These are phyloP conservation scores for Candida silvicultrix DNA, from an alignment of 805 yeast species.

Conservation along the genomic window DNA sequence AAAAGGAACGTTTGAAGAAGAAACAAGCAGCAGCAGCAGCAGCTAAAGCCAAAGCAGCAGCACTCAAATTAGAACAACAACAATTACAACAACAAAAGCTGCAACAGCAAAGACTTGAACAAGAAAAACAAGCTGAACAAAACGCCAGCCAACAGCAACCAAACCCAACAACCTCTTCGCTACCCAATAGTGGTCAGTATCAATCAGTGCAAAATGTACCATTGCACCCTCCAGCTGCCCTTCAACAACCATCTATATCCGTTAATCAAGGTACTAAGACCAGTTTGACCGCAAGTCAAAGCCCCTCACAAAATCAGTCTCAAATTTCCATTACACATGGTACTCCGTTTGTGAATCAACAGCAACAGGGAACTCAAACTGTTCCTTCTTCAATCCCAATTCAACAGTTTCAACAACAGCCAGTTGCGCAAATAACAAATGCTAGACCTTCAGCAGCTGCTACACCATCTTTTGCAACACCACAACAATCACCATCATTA, in stretches of 20 bases:
- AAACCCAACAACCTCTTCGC: not conserved
- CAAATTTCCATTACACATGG: not conserved
- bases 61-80: slow-evolving; percentile 44
- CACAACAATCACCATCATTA: not conserved
- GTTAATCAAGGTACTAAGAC: not conserved
- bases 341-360: not conserved
- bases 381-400: not conserved
- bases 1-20: slow-evolving; percentile 69
- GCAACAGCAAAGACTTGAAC: slow-evolving; percentile 17
- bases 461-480: not conserved
- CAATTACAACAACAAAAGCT: slow-evolving; percentile 29
- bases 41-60: slow-evolving; percentile 51
- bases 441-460: not conserved
- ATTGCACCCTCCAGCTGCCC: not conserved
- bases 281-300: not conserved
- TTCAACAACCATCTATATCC: not conserved
- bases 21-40: slow-evolving; percentile 61
- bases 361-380: slow-evolving; percentile 1
- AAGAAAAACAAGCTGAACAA: slow-evolving; percentile 17
- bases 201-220: not conserved
- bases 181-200: not conserved
- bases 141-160: slow-evolving; percentile 7
- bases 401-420: not conserved
- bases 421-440: not conserved
- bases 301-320: not conserved